Base-by-base conservation (phyloP, 257 asterid genomes). In the Lavandula angustifolia region DNA sequence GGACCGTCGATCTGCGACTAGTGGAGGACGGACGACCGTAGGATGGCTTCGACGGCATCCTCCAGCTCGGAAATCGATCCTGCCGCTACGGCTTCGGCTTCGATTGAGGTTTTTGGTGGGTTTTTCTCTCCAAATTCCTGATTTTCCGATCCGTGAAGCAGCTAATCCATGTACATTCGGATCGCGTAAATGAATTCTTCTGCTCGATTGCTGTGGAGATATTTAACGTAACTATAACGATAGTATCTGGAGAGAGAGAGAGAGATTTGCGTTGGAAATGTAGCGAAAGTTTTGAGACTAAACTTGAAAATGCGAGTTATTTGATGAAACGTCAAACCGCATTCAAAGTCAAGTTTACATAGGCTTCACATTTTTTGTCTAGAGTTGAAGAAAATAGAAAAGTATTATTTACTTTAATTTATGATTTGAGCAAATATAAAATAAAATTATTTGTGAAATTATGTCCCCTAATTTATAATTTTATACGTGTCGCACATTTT, bases 1-100 rank as follows among this genome's bases (percentile, higher is more conserved):
- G 52, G 52, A 71, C 62, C 81, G 75, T 67, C 59, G 96, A 81
- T 86, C 92, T 84, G 67, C 80, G 79, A 74, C 68, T 49, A 55
- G 74, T 61, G 12, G 84, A 31, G 3, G 87, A 66, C 5, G 86
- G 81, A 27, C 95, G 90, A 17, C 95, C 88, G 73, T 86, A 37
- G 84, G 84, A 84, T 64, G 78, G 51, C 69, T 94, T 94, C 7
- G 96, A 83, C 40, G 96, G 92, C 96, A 86, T 88, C 65, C 73
- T 72, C 63, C 42, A 60, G 75, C 29, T 54, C 27, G 16, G n/a
- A 59, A 17, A 38, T 18, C 0, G n/a, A 6, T 18, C n/a, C 38
- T 0, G 9, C 47, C n/a, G 10, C 9, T 5, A 10, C 14, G 5
- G 5, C 37, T 7, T 33, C 9, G 35, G 14, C 1, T 8, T 34